phyloP scores from a whole-genome alignment of 495 filamentous ascomycete genomes.

The Cercophora scortea region DNA sequence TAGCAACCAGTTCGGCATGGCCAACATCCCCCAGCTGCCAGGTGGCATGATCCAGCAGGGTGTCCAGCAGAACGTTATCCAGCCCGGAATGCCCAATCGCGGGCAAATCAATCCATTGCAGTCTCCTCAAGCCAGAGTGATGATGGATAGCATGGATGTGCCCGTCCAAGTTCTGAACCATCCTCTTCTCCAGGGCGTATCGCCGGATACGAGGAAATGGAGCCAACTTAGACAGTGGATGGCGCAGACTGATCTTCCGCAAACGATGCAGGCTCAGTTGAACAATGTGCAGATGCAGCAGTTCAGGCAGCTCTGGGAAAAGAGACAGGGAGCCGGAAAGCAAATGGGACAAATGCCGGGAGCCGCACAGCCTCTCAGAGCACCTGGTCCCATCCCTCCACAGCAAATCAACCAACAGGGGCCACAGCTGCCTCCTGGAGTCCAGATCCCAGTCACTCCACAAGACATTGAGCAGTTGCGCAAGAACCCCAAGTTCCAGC shows the following conservation, averaged over 20 bases:
- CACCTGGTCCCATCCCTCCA: not conserved
- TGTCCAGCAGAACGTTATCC: not conserved
- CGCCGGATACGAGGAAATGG: conserved; percentile 33
- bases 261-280: not conserved
- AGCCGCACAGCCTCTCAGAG: not conserved
- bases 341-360: not conserved
- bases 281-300: not conserved
- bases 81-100: conserved; percentile 3
- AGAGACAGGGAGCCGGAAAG: not conserved
- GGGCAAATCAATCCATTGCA: not conserved
- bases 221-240: not conserved
- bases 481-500: conserved; percentile 23
- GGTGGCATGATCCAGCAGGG: conserved; percentile 2
- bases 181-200: conserved; percentile 1
- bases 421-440: conserved; percentile 1
- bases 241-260: not conserved
- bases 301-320: not conserved
- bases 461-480: not conserved
- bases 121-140: conserved; percentile 2
- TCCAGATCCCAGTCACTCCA: conserved; percentile 5
- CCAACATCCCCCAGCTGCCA: conserved; percentile 8
- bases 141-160: conserved; percentile 34
- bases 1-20: conserved; percentile 14
- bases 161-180: conserved; percentile 17
- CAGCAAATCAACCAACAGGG: conserved; percentile 5